Base-by-base conservation (phyloP, 495 filamentous ascomycete genomes). In the Neurospora sp. region DNA sequence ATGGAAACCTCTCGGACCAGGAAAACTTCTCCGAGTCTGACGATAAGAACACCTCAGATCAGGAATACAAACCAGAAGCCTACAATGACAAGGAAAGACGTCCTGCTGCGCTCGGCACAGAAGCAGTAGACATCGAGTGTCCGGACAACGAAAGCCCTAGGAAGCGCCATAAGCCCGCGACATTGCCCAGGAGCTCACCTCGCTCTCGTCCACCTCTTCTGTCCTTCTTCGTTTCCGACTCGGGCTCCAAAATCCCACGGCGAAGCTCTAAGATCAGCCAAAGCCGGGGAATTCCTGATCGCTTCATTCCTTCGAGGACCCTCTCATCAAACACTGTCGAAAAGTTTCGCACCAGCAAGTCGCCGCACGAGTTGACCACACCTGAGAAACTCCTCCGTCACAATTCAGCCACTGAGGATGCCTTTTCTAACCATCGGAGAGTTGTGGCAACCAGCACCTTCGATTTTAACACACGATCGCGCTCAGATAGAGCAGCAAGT, bases 271-370 rank as follows among this genome's bases (percentile, higher is more conserved):
- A 78, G n/a, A 73, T 69, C 38, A 45, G 42, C 42, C 69, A 69
- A 18, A 39, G 70, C 16, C 73, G 70, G 6, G 75, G 77, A 6
- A 81, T 81, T 40, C 88, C 86, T 7, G 93, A 96, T 77, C 87
- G 93, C 35, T 96, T 93, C 77, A 89, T 94, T 35, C 87, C 91
- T 38, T 77, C 78, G 35, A 87, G 90, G 53, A 78, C 80, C 22
- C 83, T 82, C 8, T 72, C 71, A 5, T 69, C 75, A 47, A 74
- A 83, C 8, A 80, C 84, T 37, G 77, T 81, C 10, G 87, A 90
- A 37, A 86, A 83, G 37, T 94, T 90, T 77, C 89, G 85, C 73
- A 78, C 90, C n/a, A 87, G 85, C 77, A 94, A 92, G 80, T 79
- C 83, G 61, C 82, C 88, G 3, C 80, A 87, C 37, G 84, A 88